Percentiles rank a stretch among this genome's conserved stretches.
phyloP scores from a whole-genome alignment of 2,329 filamentous ascomycete species.

The Monilinia polystroma region DNA sequence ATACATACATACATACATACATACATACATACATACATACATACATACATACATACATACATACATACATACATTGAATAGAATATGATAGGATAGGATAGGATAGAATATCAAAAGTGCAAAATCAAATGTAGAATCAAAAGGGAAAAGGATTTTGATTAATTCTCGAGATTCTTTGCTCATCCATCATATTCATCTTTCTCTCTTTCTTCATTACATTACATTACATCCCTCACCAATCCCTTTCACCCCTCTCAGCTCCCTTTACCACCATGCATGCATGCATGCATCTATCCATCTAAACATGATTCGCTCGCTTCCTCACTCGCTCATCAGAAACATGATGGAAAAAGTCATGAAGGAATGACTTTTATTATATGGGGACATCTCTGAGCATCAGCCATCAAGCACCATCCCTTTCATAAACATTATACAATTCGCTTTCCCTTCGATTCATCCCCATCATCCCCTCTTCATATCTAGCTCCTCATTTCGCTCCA shows the following conservation, averaged over 20 bases:
- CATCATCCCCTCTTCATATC: neutral
- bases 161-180: too few relatives aligned
- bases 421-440: conserved; percentile 3
- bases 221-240: neutral
- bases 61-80: too few relatives aligned
- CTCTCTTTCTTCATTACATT: neutral
- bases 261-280: neutral
- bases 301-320: too few relatives aligned
- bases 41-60: too few relatives aligned
- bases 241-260: neutral
- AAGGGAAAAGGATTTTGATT: too few relatives aligned
- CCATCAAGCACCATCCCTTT: conserved; percentile 5
- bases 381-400: neutral
- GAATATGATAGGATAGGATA: too few relatives aligned
- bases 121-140: too few relatives aligned
- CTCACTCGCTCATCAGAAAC: neutral
- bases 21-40: too few relatives aligned
- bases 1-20: too few relatives aligned
- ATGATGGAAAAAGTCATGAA: neutral
- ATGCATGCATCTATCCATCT: neutral
- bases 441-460: neutral
- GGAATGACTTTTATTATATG: neutral
- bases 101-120: too few relatives aligned
- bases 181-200: too few relatives aligned
- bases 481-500: conserved; percentile 58